These are phyloP conservation scores for Funneliformis geosporum DNA, from an alignment of 192 early-diverging fungal genomes.

Conservation along the genomic window DNA sequence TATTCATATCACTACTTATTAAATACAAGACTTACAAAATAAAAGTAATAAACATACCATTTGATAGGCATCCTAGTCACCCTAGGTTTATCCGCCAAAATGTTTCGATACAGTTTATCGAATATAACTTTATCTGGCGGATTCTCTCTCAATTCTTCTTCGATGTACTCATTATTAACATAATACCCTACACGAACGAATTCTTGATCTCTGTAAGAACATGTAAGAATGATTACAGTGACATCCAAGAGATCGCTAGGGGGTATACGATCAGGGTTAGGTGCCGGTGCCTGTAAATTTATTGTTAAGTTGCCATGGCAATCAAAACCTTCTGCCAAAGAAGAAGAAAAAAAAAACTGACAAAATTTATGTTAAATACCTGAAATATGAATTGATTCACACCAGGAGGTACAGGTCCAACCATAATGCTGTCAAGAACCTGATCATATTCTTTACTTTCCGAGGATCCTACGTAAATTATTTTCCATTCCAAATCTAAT, in stretches of 20 bases:
- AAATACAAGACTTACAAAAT: background rate
- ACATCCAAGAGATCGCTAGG: constrained; percentile 83
- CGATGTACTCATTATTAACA: constrained; percentile 93
- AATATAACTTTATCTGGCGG: constrained; percentile 73
- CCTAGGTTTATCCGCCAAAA: constrained; percentile 91
- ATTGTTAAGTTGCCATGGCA: background rate
- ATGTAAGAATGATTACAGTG: constrained; percentile 88
- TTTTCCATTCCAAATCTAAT: constrained; percentile 96
- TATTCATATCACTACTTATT: background rate
- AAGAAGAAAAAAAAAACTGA: background rate
- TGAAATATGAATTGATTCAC: constrained; percentile 92
- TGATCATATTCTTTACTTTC: constrained; percentile 86
- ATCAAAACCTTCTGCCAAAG: background rate
- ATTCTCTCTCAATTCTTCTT: constrained; percentile 75
- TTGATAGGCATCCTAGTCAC: constrained; percentile 87
- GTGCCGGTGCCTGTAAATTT: constrained; percentile 58
- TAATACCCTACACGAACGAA: constrained; percentile 98
- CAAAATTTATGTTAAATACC: constrained; percentile 48
- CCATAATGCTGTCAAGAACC: constrained; percentile 90
- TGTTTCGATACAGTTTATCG: constrained; percentile 80
- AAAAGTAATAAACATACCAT: constrained; percentile 35
- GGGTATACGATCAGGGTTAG: constrained; percentile 76
- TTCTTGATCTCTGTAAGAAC: constrained; percentile 86
- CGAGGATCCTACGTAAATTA: constrained; percentile 91
- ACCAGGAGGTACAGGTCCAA: constrained; percentile 95